A percentile compares a stretch with the other conserved stretches of the same genome.
These are phyloP conservation scores for Acorus gramineus DNA, from an alignment of 106 monocot genomes.

Conservation along the genomic window DNA sequence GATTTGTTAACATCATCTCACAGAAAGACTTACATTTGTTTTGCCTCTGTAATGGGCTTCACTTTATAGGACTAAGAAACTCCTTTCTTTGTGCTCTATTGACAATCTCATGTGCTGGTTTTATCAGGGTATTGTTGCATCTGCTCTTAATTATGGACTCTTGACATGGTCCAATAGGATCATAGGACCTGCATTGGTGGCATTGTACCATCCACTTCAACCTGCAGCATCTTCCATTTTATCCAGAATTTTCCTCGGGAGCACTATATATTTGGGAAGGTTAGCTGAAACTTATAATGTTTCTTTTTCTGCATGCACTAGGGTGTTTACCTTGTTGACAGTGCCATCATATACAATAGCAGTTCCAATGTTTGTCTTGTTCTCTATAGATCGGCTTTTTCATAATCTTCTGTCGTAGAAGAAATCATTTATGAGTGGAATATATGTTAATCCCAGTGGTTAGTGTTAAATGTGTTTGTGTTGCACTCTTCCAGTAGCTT, in stretches of 20 bases:
- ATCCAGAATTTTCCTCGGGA: conserved; percentile 73
- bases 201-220: conserved; percentile 81
- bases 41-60: background rate
- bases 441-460: too few relatives aligned
- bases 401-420: too few relatives aligned
- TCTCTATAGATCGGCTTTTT: too few relatives aligned
- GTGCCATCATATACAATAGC: too few relatives aligned
- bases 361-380: too few relatives aligned
- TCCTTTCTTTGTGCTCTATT: background rate
- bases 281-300: conserved; percentile 3
- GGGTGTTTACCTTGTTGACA: too few relatives aligned
- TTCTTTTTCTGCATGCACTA: background rate
- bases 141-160: conserved; percentile 75
- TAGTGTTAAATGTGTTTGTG: too few relatives aligned
- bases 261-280: conserved; percentile 82
- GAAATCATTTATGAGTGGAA: too few relatives aligned
- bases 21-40: too few relatives aligned
- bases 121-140: conserved; percentile 64
- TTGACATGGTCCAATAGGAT: conserved; percentile 93
- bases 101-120: background rate
- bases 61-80: too few relatives aligned
- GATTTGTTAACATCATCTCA: too few relatives aligned
- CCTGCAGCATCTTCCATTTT: conserved; percentile 63
- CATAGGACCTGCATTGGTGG: conserved; percentile 69
- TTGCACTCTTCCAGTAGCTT: too few relatives aligned